These are phyloP conservation scores for Cyberlindnera misumaiensis DNA, from an alignment of 805 yeast species.

Conservation along the genomic window DNA sequence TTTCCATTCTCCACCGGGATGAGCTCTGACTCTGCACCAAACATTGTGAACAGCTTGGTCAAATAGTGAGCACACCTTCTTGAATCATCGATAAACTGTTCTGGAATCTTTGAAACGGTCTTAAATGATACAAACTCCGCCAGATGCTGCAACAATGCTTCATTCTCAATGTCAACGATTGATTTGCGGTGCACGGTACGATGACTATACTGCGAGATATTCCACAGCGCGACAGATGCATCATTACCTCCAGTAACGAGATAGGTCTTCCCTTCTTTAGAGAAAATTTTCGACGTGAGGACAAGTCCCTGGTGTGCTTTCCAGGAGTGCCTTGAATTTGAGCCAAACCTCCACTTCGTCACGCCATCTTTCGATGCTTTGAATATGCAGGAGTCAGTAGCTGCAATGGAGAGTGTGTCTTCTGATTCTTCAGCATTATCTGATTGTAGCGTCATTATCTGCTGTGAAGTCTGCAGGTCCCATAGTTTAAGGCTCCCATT, in stretches of 20 bases:
- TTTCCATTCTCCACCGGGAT: constrained; percentile 73
- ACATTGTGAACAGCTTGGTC: constrained; percentile 48
- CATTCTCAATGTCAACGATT: constrained; percentile 38
- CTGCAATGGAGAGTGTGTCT: constrained; percentile 57
- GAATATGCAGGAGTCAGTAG: constrained; percentile 50
- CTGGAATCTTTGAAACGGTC: constrained; percentile 73
- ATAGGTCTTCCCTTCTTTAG: constrained; percentile 32
- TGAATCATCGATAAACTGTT: constrained; percentile 66
- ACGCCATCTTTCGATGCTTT: constrained; percentile 46
- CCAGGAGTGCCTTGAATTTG: constrained; percentile 41
- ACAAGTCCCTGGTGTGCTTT: constrained; percentile 49
- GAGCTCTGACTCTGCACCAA: constrained; percentile 68
- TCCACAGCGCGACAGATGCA: constrained; percentile 69
- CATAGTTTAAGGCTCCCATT: constrained; percentile 74
- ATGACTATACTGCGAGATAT: constrained; percentile 27
- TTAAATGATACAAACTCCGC: constrained; percentile 56
- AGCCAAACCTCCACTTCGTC: constrained; percentile 43
- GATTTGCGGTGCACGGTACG: constrained; percentile 8
- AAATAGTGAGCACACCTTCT: constrained; percentile 81
- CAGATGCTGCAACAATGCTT: constrained; percentile 57
- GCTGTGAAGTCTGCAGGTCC: constrained; percentile 80
- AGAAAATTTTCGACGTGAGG: constrained; percentile 47
- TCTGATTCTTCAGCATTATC: constrained; percentile 10
- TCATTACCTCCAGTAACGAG: constrained; percentile 67
- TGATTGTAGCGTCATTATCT: constrained; percentile 38